Base-by-base conservation (phyloP, 495 filamentous ascomycete species). In the Lasiosphaeria ovina region DNA sequence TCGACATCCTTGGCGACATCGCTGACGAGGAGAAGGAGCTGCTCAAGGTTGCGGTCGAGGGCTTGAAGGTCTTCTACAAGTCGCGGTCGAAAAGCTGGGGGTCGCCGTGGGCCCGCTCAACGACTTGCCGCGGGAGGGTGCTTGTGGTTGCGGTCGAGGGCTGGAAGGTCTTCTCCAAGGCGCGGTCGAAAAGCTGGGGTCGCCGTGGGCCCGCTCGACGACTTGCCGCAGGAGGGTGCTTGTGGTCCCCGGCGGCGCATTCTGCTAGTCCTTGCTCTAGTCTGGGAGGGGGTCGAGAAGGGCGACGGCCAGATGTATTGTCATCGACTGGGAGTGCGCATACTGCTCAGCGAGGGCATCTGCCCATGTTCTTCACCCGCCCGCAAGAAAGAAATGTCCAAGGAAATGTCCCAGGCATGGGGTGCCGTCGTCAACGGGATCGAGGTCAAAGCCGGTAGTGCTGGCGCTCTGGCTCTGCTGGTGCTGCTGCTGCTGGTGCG, bases 141-240 rank as follows among this genome's bases (percentile, higher is more conserved):
- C n/a, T n/a, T n/a, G n/a, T n/a, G n/a, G n/a, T n/a, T n/a, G n/a
- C n/a, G n/a, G n/a, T n/a, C n/a, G n/a, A n/a, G n/a, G n/a, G n/a
- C n/a, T n/a, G n/a, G 55, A 98, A 77, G 7, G 80, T 83, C 81
- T 94, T 97, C 81, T 97, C 97, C 54, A 98, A 80, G 6, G 89
- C 80, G 55, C 94, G 85, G 69, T 97, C 91, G 59, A 98, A 84
- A 5, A 86, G 79, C 69, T 97, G 94, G 35, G 81, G 70, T 98
- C 94, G 67, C 94, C 94, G 71, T 96, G 88, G 50, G 94, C 94
- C 51, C 90, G 88, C 67, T 98, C 93, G 51, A 98, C 81, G 61
- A 97, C 93, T 75, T 98, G 94, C 57, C 88, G 86, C 80, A 98
- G 93, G 45, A 98, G 85, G 3, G 93, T 88, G 63, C 81, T 77